Base-by-base conservation (phyloP, 1,284 basidiomycete species). In the Cryptococcus deneoformans region DNA sequence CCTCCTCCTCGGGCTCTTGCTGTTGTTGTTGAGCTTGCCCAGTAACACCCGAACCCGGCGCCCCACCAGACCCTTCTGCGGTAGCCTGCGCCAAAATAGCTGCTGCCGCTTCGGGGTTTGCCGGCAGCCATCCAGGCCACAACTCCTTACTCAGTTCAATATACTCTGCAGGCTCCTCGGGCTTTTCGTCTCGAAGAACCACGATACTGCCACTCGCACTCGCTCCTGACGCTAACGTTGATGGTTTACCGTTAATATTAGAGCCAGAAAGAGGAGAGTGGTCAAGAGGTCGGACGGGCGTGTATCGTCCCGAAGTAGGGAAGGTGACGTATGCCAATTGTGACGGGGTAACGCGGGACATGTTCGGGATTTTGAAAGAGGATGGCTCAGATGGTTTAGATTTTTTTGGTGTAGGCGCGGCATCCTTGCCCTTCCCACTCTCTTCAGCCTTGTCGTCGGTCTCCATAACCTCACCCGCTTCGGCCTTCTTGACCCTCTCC, bases 331-430 rank as follows among this genome's bases (percentile, higher is more conserved):
- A 87, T 20, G 86, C 82, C 38, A 96, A 80, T 77, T 99, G 96
- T 0, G 87, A 85, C 14, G 95, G 92, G 0, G 90, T 93, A 16
- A 98, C 92, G 52, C 96, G 87, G 11, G 93, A 90, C 71, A 97
- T 88, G 81, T 99, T 99, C 36, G 85, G 80, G 14, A 94, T 79
- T 57, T 81, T 83, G 77, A 95, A 91, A 11, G 82, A 89, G 1
- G 82, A 79, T 0, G 90, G 86, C 70, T 98, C 94, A 45, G 79
- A 70, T 73, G 87, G 88, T 69, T 87, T 85, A 53, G 57, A 62
- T 59, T 66, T 66, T 47, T 57, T 54, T 6, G 53, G 39, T 53
- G 89, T 86, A 89, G 89, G 37, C 24, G 52, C 51, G 6, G 56
- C 63, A 38, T 69, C 65, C 16, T 51, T 85, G 43, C 69, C 65